Base-by-base conservation (phyloP, 2,329 filamentous ascomycete species). In the Coniosporium tulheliwenetii region DNA sequence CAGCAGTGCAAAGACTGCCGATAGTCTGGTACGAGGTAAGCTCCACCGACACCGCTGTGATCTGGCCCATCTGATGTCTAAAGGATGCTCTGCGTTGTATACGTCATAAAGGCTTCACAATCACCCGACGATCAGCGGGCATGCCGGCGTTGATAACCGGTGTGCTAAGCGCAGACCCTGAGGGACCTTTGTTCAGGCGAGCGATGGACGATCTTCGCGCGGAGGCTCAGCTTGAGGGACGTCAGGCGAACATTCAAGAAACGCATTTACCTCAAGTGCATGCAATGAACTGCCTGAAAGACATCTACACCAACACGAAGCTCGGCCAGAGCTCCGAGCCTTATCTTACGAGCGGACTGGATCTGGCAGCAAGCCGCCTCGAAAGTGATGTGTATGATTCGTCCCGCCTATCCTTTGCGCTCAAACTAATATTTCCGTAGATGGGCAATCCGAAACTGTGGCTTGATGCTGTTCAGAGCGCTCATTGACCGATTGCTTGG, bases 401-500 rank as follows among this genome's bases (percentile, higher is more conserved):
- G 26, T 50, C 2, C 40, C 36, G 3, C 38, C 34, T 15, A 37
- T n/a, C 12, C 8, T 15, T 5, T 5, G 14, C 14, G n/a, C 19
- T 7, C 13, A 36, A 2, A 29, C 45, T 15, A 49, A 30, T 33
- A 19, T 10, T 43, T 8, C 19, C 13, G 9, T 45, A 83, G 78
- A 15, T 98, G 91, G 91, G 85, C 87, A 0, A 86, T 98, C 42
- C 79, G 87, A 1, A 98, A 98, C 57, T 95, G 86, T 49, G 86
- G 86, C 2, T 63, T 96, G 30, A 81, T 96, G 62, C 74, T 98
- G 5, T 78, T 96, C 47, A 77, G 89, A 41, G 85, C 85, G 45
- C 67, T 95, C 5, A 82, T 93, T 40, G 84, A 91, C 54, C 73
- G 75, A 46, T 64, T 93, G 1, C 75, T 91, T 26, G 83, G 84